These are phyloP conservation scores for Puccinia novopanici DNA, from an alignment of 1,284 basidiomycete species.

Conservation along the genomic window DNA sequence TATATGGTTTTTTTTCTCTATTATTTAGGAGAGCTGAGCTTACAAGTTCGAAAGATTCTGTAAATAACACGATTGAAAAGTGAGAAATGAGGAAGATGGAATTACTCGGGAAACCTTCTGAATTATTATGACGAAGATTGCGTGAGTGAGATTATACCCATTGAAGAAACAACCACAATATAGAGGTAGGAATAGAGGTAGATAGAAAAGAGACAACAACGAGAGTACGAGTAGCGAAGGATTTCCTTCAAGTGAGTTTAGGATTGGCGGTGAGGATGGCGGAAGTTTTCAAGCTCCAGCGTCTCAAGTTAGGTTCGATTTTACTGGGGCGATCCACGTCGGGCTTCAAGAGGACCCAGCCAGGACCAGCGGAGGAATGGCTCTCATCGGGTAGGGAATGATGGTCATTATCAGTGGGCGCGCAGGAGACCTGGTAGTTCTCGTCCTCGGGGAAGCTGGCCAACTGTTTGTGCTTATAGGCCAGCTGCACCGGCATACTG, in stretches of 20 bases:
- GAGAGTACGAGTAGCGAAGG: background rate
- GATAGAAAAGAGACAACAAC: background rate
- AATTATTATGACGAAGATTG: too few relatives aligned
- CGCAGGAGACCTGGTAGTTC: background rate
- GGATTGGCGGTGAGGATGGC: constrained; percentile 31
- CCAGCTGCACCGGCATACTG: constrained; percentile 19
- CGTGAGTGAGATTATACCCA: too few relatives aligned
- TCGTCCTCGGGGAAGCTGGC: constrained; percentile 12
- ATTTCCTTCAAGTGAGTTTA: background rate
- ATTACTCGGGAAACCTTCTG: too few relatives aligned
- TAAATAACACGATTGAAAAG: too few relatives aligned
- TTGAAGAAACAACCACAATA: background rate
- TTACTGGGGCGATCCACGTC: constrained; percentile 2
- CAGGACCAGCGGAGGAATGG: background rate
- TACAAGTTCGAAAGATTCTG: too few relatives aligned
- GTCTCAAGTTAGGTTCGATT: constrained; percentile 40
- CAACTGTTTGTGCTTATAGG: background rate
- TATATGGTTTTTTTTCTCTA: too few relatives aligned
- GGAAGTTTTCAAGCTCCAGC: constrained; percentile 44
- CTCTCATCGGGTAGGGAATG: background rate
- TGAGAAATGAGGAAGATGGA: too few relatives aligned
- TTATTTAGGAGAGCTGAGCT: too few relatives aligned
- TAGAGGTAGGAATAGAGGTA: background rate
- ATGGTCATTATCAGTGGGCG: background rate
- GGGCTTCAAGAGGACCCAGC: constrained; percentile 42